Base-by-base conservation (phyloP, 257 asterid genomes). In the Solanum verrucosum region DNA sequence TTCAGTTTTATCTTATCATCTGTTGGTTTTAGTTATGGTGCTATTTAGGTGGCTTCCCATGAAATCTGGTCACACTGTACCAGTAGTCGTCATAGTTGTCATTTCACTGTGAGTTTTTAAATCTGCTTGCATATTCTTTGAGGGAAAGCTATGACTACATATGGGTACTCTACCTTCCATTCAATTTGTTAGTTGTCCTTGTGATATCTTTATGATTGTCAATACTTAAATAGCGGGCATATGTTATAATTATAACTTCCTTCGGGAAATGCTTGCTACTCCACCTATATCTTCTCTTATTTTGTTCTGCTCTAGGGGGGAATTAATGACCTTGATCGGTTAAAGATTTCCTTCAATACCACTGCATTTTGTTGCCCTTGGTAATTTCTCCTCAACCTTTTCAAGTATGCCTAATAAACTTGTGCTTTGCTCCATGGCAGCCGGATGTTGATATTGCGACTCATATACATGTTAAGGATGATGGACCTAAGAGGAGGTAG, bases 401-500 rank as follows among this genome's bases (percentile, higher is more conserved):
- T 31, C 18, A 3, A 82, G 70, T 49, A 27, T 38, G 68, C 72
- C 52, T 38, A 73, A 38, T 70, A 59, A 75, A 38, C 59, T 13
- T 87, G 29, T 44, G 29, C 60, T 15, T 68, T 18, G 29, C 31
- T 82, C 67, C 42, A 49, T 31, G 91, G 87, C 95, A 96, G 99
- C 91, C 94, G 84, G 95, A 95, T 92, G 91, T 93, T 87, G 98
- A 94, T 86, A 87, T 96, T 79, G 92, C 98, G 73, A 97, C 99
- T 90, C 99, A 93, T 92, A 90, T 96, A 85, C 95, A 93, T 87
- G 95, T 96, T 83, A 95, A 95, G 95, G 98, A 92, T 38, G 99
- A 94, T 87, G 99, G 99, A 52, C 98, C 98, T 49, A 90, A 81
- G 89, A 91, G 96, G 92, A 97, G 99, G 99, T 95, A 72, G 92